Base-by-base conservation (phyloP, 768 basidiomycete genomes). In the Coprinopsis sp. region DNA sequence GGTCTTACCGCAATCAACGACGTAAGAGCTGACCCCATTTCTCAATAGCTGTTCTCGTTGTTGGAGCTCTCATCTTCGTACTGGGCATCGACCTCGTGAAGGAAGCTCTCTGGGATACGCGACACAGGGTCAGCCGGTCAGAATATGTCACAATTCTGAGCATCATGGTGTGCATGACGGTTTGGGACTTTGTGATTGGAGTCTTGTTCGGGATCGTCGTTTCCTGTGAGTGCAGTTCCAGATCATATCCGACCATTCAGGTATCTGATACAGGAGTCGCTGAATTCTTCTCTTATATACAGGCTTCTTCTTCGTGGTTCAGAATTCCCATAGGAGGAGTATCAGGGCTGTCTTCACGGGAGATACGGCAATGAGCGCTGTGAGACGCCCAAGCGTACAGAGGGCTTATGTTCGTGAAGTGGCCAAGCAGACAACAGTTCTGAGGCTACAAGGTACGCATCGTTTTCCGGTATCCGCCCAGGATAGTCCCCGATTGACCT, bases 251-350 rank as follows among this genome's bases (percentile, higher is more conserved):
- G 14, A 16, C 7, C 14, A 5, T 11, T 40, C 8, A 16, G 14
- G 19, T 23, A 19, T 31, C 6, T 31, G 21, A 28, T 33, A 31
- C 27, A 31, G 19, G 1, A 5, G 37, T 16, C 37, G 7, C 22
- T 45, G 14, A 23, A 37, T 12, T 30, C 21, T n/a, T 47, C 16
- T 2, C 11, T 22, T 37, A 13, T 28, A 18, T 39, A 2, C 46
- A 90, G 89, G 86, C 57, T 74, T 97, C 64, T 96, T 95, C 70
- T 99, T 99, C 58, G 95, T 99, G n/a, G 76, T 98, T 2, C 91
- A 95, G 58, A 95, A 89, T 49, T 96, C 93, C 0, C 87, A 85
- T 55, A 65, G 90, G 13, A 68, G 79, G 36, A 91, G 91, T 52
- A 92, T 99, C 50, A 81, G 95, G 7, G 78, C 84, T 0, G 74